A percentile compares a stretch with the other conserved stretches of the same genome.
Conservation (phyloP, 139 green algal genomes). For the Marvania coccoides region DNA sequence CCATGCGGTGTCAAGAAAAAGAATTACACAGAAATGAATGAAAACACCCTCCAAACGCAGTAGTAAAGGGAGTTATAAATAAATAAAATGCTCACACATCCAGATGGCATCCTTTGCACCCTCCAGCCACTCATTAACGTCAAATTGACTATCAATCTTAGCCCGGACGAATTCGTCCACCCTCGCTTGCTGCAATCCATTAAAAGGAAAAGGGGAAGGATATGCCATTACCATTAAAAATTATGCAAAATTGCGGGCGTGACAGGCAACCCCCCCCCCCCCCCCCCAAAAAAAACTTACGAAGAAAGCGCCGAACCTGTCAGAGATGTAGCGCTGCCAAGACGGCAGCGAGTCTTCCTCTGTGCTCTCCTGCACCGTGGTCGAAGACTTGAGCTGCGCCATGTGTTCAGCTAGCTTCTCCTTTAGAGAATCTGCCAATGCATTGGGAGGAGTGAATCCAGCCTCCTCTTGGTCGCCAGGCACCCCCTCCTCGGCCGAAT, state of each 20-base stretch:
- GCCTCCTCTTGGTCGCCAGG: too few relatives aligned
- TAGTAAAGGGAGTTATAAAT: neutral
- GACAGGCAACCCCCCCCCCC: neutral
- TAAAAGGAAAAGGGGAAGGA: neutral
- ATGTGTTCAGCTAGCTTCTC: neutral
- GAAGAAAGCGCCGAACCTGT: neutral
- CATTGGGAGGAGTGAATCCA: too few relatives aligned
- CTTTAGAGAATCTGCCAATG: too few relatives aligned
- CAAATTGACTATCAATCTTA: constrained; percentile 14
- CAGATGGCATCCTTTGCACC: constrained; percentile 15
- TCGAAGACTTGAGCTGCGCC: neutral
- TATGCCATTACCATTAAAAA: neutral
- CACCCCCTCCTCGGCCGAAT: too few relatives aligned
- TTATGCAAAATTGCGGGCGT: neutral
- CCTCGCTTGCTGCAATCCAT: neutral
- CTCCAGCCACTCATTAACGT: constrained; percentile 13
- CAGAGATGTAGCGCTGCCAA: neutral
- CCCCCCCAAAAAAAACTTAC: neutral
- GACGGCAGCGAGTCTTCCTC: neutral
- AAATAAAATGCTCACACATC: neutral
- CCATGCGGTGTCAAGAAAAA: neutral
- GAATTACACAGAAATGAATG: too few relatives aligned
- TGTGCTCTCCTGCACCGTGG: neutral
- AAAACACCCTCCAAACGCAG: neutral
- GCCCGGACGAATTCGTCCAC: neutral